Evolutionary conservation across 2,329 filamentous ascomycete species (phyloP), one percentile per base, ranked within the genome.

Genomic region (Neodidymelliopsis sp.): DNA sequence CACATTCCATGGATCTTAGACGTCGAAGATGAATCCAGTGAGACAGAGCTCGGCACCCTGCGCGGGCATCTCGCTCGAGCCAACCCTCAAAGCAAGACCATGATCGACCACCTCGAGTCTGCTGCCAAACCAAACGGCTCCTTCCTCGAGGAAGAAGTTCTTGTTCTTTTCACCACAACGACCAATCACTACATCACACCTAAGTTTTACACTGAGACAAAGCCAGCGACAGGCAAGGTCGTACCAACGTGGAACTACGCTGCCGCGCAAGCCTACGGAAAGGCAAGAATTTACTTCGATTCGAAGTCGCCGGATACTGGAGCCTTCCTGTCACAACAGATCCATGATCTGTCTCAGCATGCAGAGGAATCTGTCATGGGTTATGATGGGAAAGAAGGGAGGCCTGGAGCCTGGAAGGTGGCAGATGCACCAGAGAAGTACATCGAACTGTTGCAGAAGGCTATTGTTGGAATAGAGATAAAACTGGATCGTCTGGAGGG

Each of bases 211-310:
- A 76, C 73, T 9, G 78, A 84, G 56, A 88, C 86, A 1, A 89
- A 88, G 63, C 85, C 84, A 0, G 65, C 61, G 0, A 84, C 80
- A 0, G 85, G 79, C 9, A 89, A 89, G 57, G 85, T 88, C 0
- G 86, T 87, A 4, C 85, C 85, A 0, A 89, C 86, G 0, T 89
- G 86, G 86, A 85, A 89, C 67, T 89, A 89, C 59, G 76, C 83
- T 0, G 84, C 85, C 0, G 85, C 79, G 0, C 84, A 89, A 67
- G 83, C 76, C 0, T 88, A 88, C 57, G 86, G 86, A 1, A 77
- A 68, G 2, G 81, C 81, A 1, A 80, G 53, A 0, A 69, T 88
- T 4, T 80, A 86, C 6, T 79, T 72, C 47, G 80, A 87, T 46
- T 60, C 78, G 5, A 75, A 75, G 34, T 65, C 76, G 0, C 59